A percentile compares a stretch with the other conserved stretches of the same genome.
Conservation (phyloP, 192 early-diverging fungal species). For the Allomyces macrogynus region DNA sequence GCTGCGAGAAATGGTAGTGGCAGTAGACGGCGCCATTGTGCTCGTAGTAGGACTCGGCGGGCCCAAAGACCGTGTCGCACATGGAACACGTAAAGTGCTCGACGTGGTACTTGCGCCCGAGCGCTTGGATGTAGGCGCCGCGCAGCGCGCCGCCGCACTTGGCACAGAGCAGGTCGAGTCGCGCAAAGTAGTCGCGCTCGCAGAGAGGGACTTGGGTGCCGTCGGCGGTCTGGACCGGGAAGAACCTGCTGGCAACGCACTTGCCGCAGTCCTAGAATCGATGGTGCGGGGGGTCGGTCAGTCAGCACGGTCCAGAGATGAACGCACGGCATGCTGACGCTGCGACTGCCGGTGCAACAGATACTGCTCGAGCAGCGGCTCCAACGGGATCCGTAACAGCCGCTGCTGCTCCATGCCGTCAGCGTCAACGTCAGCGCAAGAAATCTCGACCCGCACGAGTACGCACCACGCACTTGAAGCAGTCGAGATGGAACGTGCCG, state of each 20-base stretch:
- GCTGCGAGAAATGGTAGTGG: conserved; percentile 77
- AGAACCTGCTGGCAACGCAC: conserved; percentile 68
- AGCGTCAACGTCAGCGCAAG: no score
- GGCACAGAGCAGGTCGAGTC: conserved; percentile 60
- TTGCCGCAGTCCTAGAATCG: conserved; percentile 47
- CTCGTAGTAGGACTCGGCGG: conserved; percentile 91
- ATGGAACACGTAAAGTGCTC: conserved; percentile 94
- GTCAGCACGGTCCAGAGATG: no score
- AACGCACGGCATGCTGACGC: no score
- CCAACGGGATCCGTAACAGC: no score
- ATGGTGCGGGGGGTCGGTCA: neutral
- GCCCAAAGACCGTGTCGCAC: conserved; percentile 79
- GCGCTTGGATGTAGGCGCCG: conserved; percentile 53
- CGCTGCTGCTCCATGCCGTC: no score
- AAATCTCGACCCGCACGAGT: neutral
- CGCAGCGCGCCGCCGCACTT: conserved; percentile 74
- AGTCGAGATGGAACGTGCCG: conserved; percentile 75
- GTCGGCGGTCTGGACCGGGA: conserved; percentile 38
- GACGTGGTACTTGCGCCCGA: conserved; percentile 66
- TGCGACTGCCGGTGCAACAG: conserved; percentile 26
- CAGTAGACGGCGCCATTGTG: conserved; percentile 84
- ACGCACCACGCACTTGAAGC: conserved; percentile 83
- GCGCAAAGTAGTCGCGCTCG: conserved; percentile 73
- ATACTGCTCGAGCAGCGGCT: no score
- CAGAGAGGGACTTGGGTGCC: conserved; percentile 47